Evolutionary conservation across 2,329 filamentous ascomycete genomes (phyloP), one percentile per base, ranked within the genome.

Genomic region (Helotiales sp.): DNA sequence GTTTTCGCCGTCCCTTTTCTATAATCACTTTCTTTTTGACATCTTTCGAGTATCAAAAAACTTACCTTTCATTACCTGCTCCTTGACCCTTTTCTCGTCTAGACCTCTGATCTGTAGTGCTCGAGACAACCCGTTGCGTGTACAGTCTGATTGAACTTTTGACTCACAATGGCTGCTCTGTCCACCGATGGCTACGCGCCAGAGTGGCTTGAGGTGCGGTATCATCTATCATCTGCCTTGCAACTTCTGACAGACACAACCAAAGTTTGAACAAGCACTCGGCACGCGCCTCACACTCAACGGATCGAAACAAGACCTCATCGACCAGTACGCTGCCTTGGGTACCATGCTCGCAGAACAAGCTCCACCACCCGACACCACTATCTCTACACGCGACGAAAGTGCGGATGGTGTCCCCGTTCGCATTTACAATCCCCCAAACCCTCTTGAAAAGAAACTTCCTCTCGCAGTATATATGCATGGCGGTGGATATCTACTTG

Each of bases 381-480:
- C 54, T 0, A 40, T 65, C 15, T 15, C 52, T n/a, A 60, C 60
- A 3, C 54, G 52, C 6, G 59, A 67, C 19, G 27, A 55, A 10
- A 60, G 36, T 0, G 63, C 59, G 12, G 59, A 63, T 12, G 61
- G 57, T 1, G 47, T 68, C 3, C 57, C 63, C 0, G 59, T 68
- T 40, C 65, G 67, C 7, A 65, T 68, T 5, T 68, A 68, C 50
- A 67, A 58, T 5, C 66, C 66, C 8, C 7, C 52, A 8, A 34
- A 36, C 12, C 17, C 55, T 2, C n/a, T 17, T 12, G 54, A 52
- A 19, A 53, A 57, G 44, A 64, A 59, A 31, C 62, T 74, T 17
- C 72, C 73, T 5, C 58, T 73, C 30, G 69, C 69, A 27, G 63
- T 75, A 7, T 75, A 70, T 60, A 68, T 60, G 48, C 71, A 74